Conservation (phyloP, 768 basidiomycete species). For the Xerocomellus dryophilus region DNA sequence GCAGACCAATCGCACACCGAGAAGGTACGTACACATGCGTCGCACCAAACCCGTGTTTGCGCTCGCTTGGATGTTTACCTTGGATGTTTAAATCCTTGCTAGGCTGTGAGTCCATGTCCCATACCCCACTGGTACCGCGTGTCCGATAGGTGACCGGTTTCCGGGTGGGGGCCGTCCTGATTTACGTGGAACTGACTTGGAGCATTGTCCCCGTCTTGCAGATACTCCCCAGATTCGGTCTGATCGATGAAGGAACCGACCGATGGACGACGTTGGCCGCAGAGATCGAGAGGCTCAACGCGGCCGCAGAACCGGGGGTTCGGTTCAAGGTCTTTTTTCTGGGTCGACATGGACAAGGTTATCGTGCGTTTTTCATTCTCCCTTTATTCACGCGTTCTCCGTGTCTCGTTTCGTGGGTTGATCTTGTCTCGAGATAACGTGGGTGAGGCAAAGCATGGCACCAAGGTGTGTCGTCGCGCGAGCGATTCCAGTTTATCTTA, state of each 20-base stretch:
- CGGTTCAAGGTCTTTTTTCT: slow-evolving; percentile 58
- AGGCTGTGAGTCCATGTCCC: slow-evolving; percentile 15
- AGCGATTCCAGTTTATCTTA: neutral
- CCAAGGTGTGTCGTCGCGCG: slow-evolving; percentile 28
- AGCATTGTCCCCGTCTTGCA: neutral
- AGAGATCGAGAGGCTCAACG: slow-evolving; percentile 40
- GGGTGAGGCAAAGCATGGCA: slow-evolving; percentile 64
- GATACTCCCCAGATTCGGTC: slow-evolving; percentile 22
- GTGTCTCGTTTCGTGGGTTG: neutral
- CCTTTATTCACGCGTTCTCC: too few relatives aligned
- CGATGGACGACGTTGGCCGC: slow-evolving; percentile 47
- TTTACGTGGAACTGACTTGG: neutral
- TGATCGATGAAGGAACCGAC: slow-evolving; percentile 42
- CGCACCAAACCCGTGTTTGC: neutral
- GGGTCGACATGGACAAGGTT: slow-evolving; percentile 68
- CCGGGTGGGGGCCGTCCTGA: neutral
- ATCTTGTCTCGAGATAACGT: slow-evolving; percentile 54
- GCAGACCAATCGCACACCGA: neutral
- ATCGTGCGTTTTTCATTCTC: slow-evolving; percentile 16
- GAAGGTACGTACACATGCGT: slow-evolving; percentile 7
- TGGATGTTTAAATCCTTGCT: neutral
- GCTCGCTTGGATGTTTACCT: neutral
- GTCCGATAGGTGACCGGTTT: neutral
- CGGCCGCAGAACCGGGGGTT: slow-evolving; percentile 8
- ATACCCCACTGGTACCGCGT: neutral